Conservation (phyloP, 345 rosid genomes). For the Salix arbutifolia region DNA sequence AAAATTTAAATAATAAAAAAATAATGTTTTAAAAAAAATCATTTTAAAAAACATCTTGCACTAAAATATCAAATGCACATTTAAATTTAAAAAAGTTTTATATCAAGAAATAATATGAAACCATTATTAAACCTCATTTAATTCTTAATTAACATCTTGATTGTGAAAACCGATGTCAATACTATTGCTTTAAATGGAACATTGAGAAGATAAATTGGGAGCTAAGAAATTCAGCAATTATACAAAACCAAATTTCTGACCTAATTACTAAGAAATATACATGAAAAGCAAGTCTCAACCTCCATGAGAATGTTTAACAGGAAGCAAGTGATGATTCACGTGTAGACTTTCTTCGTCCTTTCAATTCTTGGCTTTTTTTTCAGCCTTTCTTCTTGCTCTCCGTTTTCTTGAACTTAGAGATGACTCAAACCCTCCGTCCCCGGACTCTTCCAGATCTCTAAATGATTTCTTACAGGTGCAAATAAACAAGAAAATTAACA, state of each 20-base stretch:
- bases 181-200: neutral
- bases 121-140: no score
- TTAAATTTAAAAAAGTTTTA: no score
- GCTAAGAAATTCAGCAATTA: neutral
- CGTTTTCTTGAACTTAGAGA: slow-evolving; percentile 54
- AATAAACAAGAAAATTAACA: neutral
- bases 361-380: slow-evolving; percentile 21
- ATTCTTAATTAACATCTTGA: no score
- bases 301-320: neutral
- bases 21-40: no score
- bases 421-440: slow-evolving; percentile 37
- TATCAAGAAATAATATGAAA: no score
- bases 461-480: slow-evolving; percentile 47
- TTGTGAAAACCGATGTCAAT: no score
- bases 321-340: neutral
- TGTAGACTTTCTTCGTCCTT: no score
- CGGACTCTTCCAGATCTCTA: slow-evolving; percentile 47
- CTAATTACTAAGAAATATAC: neutral
- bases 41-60: no score
- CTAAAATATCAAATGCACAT: no score
- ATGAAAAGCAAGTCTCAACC: neutral
- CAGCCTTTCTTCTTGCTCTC: slow-evolving; percentile 48
- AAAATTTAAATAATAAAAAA: no score
- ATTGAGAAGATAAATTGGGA: neutral
- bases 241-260: neutral